Conservation (phyloP, 495 filamentous ascomycete genomes). For the Hypoxylon fuscum region DNA sequence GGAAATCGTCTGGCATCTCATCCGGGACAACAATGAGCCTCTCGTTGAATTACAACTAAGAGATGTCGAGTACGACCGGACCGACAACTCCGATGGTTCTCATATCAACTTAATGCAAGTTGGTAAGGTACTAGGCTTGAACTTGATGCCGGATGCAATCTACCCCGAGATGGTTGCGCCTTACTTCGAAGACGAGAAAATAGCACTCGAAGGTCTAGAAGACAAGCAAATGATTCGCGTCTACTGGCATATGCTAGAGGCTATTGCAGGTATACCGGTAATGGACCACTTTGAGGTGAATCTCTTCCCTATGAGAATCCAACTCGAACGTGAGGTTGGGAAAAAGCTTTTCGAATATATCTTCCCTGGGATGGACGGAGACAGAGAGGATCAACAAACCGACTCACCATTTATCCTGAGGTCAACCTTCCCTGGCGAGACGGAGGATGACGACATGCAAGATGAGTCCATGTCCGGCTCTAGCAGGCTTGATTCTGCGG, state of each 20-base stretch:
- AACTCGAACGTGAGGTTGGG: constrained; percentile 91
- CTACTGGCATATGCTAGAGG: constrained; percentile 97
- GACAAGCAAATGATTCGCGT: constrained; percentile 83
- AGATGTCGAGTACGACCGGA: constrained; percentile 89
- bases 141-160: constrained; percentile 86
- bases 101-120: constrained; percentile 93
- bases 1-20: constrained; percentile 97
- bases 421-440: constrained; percentile 73
- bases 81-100: constrained; percentile 95
- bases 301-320: constrained; percentile 90
- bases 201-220: constrained; percentile 57
- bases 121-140: constrained; percentile 82
- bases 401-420: constrained; percentile 85
- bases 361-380: constrained; percentile 74
- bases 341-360: constrained; percentile 97
- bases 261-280: constrained; percentile 96
- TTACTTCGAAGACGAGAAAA: constrained; percentile 73
- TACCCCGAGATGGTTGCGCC: constrained; percentile 96
- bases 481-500: constrained; percentile 42
- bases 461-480: constrained; percentile 47
- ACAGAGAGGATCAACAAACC: constrained; percentile 60
- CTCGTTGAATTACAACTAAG: constrained; percentile 93
- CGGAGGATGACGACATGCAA: constrained; percentile 67
- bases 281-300: constrained; percentile 97
- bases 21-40: constrained; percentile 83